phyloP scores from a whole-genome alignment of 2,329 filamentous ascomycete genomes.

The Exophiala bonariae region DNA sequence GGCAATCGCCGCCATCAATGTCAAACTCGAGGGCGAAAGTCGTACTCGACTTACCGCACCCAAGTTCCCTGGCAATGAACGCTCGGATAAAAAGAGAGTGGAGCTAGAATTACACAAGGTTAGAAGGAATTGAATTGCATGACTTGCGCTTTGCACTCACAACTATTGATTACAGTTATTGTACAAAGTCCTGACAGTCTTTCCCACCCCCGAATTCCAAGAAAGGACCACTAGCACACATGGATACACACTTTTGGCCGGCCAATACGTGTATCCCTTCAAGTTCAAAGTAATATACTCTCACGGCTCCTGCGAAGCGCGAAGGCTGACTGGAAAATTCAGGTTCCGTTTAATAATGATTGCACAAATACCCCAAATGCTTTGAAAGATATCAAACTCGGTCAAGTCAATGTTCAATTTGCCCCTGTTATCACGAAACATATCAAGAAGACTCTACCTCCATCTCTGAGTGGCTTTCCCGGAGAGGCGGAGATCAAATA shows the following conservation, averaged over 20 bases:
- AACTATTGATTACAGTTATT: conserved; percentile 38
- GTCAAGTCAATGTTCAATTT: conserved; percentile 46
- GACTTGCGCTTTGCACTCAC: conserved; percentile 8
- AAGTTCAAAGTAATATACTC: conserved; percentile 44
- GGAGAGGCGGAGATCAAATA: conserved; percentile 88
- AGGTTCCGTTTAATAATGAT: conserved; percentile 53
- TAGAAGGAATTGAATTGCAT: conserved; percentile 18
- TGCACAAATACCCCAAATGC: conserved; percentile 46
- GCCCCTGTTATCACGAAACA: conserved; percentile 56
- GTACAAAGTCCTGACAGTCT: conserved; percentile 49
- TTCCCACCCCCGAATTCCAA: conserved; percentile 44
- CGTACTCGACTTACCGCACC: conserved; percentile 43
- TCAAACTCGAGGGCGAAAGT: conserved; percentile 52
- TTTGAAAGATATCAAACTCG: conserved; percentile 47
- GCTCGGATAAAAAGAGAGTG: conserved; percentile 48
- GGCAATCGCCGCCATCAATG: conserved; percentile 45
- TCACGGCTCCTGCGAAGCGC: background rate
- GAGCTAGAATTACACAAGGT: conserved; percentile 53
- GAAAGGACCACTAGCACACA: conserved; percentile 31
- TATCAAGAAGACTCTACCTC: conserved; percentile 82
- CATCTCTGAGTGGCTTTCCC: conserved; percentile 82
- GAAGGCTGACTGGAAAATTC: conserved; percentile 7
- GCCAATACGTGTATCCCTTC: conserved; percentile 51
- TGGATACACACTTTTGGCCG: conserved; percentile 46
- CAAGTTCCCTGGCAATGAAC: conserved; percentile 41